Percentiles rank a stretch among this genome's conserved stretches.
Evolutionary conservation across 2,329 filamentous ascomycete genomes (phyloP).

Genomic region (Beauveria pseudobassiana): DNA sequence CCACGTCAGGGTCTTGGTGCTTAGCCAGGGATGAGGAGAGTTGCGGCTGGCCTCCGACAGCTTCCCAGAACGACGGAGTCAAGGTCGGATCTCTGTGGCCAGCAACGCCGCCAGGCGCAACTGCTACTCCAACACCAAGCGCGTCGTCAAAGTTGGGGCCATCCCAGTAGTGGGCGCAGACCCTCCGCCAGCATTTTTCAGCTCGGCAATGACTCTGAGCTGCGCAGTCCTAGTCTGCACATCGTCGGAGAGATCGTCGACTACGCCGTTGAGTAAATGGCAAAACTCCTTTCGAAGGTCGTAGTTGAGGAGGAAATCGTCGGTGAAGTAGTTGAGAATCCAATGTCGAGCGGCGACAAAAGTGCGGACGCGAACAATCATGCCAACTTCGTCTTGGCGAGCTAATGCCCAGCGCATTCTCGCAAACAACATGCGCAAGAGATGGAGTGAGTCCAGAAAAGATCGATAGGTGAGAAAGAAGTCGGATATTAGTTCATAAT

Average conservation of each 20-base stretch:
- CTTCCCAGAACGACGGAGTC: constrained; percentile 48
- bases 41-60: constrained; percentile 34
- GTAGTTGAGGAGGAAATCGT: constrained; percentile 80
- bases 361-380: constrained; percentile 89
- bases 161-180: constrained; percentile 88
- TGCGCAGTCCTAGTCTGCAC: constrained; percentile 42
- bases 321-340: constrained; percentile 95
- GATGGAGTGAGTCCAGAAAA: constrained; percentile 69
- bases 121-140: constrained; percentile 55
- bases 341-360: constrained; percentile 95
- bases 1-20: constrained; percentile 21
- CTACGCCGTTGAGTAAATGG: constrained; percentile 64
- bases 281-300: constrained; percentile 72
- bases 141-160: constrained; percentile 57
- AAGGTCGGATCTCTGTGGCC: constrained; percentile 50
- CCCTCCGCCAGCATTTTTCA: constrained; percentile 97
- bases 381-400: constrained; percentile 73
- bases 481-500: constrained; percentile 94
- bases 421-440: constrained; percentile 78
- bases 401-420: constrained; percentile 81
- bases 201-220: constrained; percentile 81
- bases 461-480: constrained; percentile 94
- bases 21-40: constrained; percentile 26
- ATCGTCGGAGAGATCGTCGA: constrained; percentile 45
- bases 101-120: constrained; percentile 67